Base-by-base conservation (phyloP, 2,329 filamentous ascomycete species). In the Monilinia fructigena region DNA sequence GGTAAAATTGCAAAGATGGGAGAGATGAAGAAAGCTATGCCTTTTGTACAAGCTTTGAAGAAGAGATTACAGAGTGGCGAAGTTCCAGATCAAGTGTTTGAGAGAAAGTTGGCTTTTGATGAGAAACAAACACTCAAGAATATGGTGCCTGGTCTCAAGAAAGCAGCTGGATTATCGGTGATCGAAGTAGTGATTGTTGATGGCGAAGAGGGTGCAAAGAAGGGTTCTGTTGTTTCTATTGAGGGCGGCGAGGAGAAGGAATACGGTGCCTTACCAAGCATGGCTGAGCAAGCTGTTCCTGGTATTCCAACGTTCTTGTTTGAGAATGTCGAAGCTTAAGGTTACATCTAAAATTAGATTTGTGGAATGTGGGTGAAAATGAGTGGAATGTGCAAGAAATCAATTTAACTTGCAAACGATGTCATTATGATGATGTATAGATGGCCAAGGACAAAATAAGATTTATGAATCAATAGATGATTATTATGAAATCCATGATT, bases 11-110 rank as follows among this genome's bases (percentile, higher is more conserved):
- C 87, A 72, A 96, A 96, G 82, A 83, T 92, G 75, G 88, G 87
- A 54, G 91, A 96, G 80, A 92, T 93, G 85, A 99, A 98, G 86
- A 95, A 96, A 81, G 94, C 93, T 2, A 98, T 98, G 94, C 95
- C 95, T 0, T 98, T 97, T 75, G 89, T 97, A 60, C 93, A 98
- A 80, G 80, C 78, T 8, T 82, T 98, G 68, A 97, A 97, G 88
- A 91, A 86, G 78, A 87, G 91, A 63, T 85, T 99, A 66, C 83
- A 92, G 66, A 82, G 83, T 60, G 89, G 91, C 69, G 87, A 94
- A 79, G 80, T 82, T 18, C 80, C 86, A 1, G 82, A 85, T 31
- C 82, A 80, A 2, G 92, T 97, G 12, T 88, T 98, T 75, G 88
- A 94, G 76, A 85, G 93, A 71, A 92, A 94, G 79, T 82, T 99